Evolutionary conservation across 2,329 filamentous ascomycete genomes (phyloP), one percentile per base, ranked within the genome.

Genomic region (Tolypocladium ophioglossoides): DNA sequence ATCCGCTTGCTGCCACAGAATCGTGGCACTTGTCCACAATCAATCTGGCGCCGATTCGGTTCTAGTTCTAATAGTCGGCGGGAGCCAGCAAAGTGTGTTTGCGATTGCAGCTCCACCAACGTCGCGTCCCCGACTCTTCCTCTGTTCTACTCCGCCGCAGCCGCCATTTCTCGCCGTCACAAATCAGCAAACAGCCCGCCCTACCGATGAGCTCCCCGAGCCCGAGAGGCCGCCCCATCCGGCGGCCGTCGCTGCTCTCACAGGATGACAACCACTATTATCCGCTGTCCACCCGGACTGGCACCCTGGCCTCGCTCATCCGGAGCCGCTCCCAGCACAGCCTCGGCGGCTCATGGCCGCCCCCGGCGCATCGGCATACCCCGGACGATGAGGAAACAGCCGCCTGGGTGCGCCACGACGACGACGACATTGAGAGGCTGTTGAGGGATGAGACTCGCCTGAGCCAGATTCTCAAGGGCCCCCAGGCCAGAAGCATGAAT

Each of bases 401-500:
- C 40, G 27, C 49, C 35, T 58, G 62, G 58, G 55, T 55, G 55
- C 60, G 59, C 20, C 56, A 62, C 40, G 64, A 74, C 35, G 71
- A 75, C 32, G 77, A 79, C 44, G 72, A 74, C 32, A 71, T 73
- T 40, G 70, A 71, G 20, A 72, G 72, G 27, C 67, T 76, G 24
- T 67, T 74, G 49, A 68, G 71, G 46, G 79, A 84, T 52, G 82
- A 85, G 68, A 78, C 78, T 35, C 80, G 82, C 24, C 68, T 85
- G 51, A 81, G 72, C 55, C 74, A 77, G 57, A 73, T 86, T 56
- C 78, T 86, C 52, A 77, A 79, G 63, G 80, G 79, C n/a, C 84
- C 86, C 3, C 83, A 88, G 67, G 86, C 91, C 78, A 79, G 89
- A 58, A 91, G 86, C 65, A 87, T 91, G 80, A 81, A 89, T 53